Percentiles rank a stretch among this genome's conserved stretches.
These are phyloP conservation scores for Westerdykella aurantiaca DNA, from an alignment of 2,329 filamentous ascomycete genomes.

Conservation along the genomic window DNA sequence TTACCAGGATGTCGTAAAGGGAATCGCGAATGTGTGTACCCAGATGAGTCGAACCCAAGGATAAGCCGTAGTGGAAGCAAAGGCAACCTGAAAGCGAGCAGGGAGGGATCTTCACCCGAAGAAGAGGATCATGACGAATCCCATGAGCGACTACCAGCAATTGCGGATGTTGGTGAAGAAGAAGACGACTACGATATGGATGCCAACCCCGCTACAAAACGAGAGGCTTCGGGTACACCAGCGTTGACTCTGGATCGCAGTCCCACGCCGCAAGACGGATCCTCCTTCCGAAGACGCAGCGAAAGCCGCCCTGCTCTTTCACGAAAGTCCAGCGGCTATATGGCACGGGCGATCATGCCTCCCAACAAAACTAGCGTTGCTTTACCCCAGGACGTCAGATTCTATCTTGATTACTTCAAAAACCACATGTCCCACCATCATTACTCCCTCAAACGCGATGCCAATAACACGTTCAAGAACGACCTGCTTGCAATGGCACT, in stretches of 20 bases:
- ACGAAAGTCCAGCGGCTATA: constrained; percentile 30
- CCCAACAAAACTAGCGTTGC: constrained; percentile 8
- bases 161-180: constrained; percentile 45
- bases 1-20: constrained; percentile 78
- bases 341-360: constrained; percentile 11
- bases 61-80: constrained; percentile 45
- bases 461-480: constrained; percentile 65
- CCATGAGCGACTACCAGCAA: constrained; percentile 37
- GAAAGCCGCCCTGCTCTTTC: constrained; percentile 26
- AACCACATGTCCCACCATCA: constrained; percentile 75
- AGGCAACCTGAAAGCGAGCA: constrained; percentile 38
- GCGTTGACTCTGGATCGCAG: constrained; percentile 41
- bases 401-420: constrained; percentile 71
- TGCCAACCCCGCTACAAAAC: constrained; percentile 11
- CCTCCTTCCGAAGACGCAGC: constrained; percentile 25
- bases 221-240: constrained; percentile 37
- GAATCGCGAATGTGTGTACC: constrained; percentile 83
- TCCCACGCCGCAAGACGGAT: constrained; percentile 49
- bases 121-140: constrained; percentile 40
- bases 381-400: constrained; percentile 64
- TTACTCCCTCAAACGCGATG: constrained; percentile 70
- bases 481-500: constrained; percentile 68
- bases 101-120: constrained; percentile 49
- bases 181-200: constrained; percentile 32
- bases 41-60: constrained; percentile 56